phyloP scores from a whole-genome alignment of 2,329 filamentous ascomycete genomes.

The Aspergillus sp. region DNA sequence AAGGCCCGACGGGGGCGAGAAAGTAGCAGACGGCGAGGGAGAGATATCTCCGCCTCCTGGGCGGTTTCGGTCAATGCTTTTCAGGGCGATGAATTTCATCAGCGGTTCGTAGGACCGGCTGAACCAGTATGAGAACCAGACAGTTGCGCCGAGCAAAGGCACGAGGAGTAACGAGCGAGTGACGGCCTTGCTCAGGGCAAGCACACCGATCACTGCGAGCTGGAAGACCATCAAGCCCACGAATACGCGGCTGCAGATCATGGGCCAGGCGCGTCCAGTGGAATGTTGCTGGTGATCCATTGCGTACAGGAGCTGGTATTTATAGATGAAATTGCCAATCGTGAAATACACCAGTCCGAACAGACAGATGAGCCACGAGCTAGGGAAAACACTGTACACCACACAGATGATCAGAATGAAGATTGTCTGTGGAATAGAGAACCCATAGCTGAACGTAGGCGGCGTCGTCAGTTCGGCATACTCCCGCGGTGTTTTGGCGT shows the following conservation, averaged over 20 bases:
- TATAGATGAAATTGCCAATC: constrained; percentile 40
- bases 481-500: constrained; percentile 82
- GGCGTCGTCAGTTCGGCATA: constrained; percentile 75
- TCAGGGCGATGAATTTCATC: constrained; percentile 84
- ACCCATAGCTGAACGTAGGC: constrained; percentile 88
- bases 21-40: constrained; percentile 29
- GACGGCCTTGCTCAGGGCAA: constrained; percentile 68
- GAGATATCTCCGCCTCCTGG: constrained; percentile 36
- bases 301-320: constrained; percentile 89
- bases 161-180: constrained; percentile 64
- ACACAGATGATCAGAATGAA: constrained; percentile 92
- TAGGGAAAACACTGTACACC: constrained; percentile 81
- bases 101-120: constrained; percentile 75
- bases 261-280: constrained; percentile 88
- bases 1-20: constrained; percentile 37
- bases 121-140: constrained; percentile 87
- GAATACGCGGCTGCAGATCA: constrained; percentile 89
- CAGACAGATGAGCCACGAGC: constrained; percentile 72
- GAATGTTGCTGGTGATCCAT: constrained; percentile 75
- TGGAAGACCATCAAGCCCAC: constrained; percentile 85
- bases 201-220: constrained; percentile 78
- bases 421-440: constrained; percentile 86
- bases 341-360: constrained; percentile 62
- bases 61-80: constrained; percentile 66
- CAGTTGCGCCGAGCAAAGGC: constrained; percentile 69